These are phyloP conservation scores for Urochloa ruziziensis DNA, from an alignment of 176 grass and related monocot species.

Conservation along the genomic window DNA sequence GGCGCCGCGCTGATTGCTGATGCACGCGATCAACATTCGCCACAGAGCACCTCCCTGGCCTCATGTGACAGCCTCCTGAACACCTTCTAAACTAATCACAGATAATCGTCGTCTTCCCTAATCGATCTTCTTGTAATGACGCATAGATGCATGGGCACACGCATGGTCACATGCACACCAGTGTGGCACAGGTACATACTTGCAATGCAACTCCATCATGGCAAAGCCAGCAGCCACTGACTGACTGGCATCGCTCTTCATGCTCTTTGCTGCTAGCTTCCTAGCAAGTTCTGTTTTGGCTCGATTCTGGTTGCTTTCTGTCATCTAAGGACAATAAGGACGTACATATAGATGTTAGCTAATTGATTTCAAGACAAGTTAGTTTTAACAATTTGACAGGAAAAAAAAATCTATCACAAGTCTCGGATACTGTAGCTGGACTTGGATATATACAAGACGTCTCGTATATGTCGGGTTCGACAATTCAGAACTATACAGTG, in stretches of 20 bases:
- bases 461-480: background rate
- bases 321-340: background rate
- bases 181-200: background rate
- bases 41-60: background rate
- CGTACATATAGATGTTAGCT: background rate
- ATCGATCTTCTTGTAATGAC: background rate
- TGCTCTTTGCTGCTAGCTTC: background rate
- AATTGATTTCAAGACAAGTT: background rate
- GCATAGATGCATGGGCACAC: background rate
- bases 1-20: conserved; percentile 13
- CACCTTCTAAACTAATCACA: conserved; percentile 31
- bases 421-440: background rate
- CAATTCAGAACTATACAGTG: background rate
- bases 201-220: background rate
- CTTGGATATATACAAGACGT: background rate
- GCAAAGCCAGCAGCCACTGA: background rate
- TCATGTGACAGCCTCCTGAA: conserved; percentile 38
- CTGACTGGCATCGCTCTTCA: background rate
- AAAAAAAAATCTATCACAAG: background rate
- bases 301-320: background rate
- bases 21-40: conserved; percentile 14
- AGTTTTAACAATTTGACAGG: background rate
- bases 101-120: background rate
- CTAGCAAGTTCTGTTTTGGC: background rate
- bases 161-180: conserved; percentile 23